phyloP scores from a whole-genome alignment of 208 protist species.

The Kentomonas sorsogonicus region DNA sequence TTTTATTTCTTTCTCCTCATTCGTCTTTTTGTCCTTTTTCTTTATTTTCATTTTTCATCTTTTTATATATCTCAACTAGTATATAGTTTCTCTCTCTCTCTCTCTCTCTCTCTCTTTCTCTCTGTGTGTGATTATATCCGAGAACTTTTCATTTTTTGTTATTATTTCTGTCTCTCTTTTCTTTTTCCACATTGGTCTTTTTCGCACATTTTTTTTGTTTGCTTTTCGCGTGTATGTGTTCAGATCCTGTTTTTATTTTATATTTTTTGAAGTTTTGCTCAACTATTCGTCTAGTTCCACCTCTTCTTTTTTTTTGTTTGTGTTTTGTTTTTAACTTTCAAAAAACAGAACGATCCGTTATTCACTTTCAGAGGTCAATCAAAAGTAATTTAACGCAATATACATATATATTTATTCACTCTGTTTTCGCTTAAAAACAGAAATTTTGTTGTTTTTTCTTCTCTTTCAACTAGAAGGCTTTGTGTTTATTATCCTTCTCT shows the following conservation, averaged over 20 bases:
- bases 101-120: neutral
- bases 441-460: conserved; percentile 1
- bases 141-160: conserved; percentile 6
- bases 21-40: neutral
- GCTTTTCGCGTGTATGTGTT: neutral
- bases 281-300: conserved; percentile 3
- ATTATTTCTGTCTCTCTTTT: conserved; percentile 10
- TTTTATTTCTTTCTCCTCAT: neutral
- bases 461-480: too few species aligned
- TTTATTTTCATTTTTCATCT: conserved; percentile 8
- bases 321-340: neutral
- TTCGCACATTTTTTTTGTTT: neutral
- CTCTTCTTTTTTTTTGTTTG: conserved; percentile 13
- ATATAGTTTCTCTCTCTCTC: conserved; percentile 4
- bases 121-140: conserved; percentile 3
- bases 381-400: conserved; percentile 1
- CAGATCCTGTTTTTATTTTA: conserved; percentile 4
- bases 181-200: neutral
- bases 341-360: neutral
- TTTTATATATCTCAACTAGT: neutral
- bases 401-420: conserved; percentile 8
- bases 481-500: neutral
- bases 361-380: neutral
- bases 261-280: conserved; percentile 4
- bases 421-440: neutral